phyloP scores from a whole-genome alignment of 176 grass and related monocot species.

The Aegilops tauschii region DNA sequence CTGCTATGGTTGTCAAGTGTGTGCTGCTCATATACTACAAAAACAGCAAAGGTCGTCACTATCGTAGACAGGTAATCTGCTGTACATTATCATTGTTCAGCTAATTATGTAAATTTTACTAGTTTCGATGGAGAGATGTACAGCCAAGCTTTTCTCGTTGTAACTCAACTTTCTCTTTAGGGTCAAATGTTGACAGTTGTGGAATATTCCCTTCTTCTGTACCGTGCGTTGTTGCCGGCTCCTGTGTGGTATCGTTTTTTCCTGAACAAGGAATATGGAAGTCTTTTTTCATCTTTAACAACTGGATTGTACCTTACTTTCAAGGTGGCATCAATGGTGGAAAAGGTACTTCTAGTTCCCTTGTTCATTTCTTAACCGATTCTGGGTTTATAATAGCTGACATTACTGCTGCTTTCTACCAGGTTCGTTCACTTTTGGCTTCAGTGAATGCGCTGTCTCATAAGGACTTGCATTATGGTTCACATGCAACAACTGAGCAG shows the following conservation, averaged over 20 bases:
- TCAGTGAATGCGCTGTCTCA: constrained; percentile 77
- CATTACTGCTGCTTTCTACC: constrained; percentile 10
- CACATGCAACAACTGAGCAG: constrained; percentile 83
- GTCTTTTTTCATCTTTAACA: constrained; percentile 96
- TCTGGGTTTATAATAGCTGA: neutral
- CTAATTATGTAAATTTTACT: neutral
- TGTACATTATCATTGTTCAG: neutral
- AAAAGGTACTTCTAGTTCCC: constrained; percentile 62
- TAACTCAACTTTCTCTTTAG: constrained; percentile 33
- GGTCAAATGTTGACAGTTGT: constrained; percentile 96
- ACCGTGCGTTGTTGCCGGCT: constrained; percentile 84
- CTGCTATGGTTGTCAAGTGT: constrained; percentile 96
- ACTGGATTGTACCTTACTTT: constrained; percentile 98
- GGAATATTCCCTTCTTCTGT: constrained; percentile 92
- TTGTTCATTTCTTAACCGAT: neutral
- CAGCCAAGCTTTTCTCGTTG: neutral
- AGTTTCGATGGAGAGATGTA: neutral
- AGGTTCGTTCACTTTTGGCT: constrained; percentile 91
- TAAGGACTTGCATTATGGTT: constrained; percentile 90
- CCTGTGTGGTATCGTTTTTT: constrained; percentile 99
- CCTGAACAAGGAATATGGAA: constrained; percentile 98
- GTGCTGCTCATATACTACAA: constrained; percentile 92
- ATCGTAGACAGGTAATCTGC: constrained; percentile 81
- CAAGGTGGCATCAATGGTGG: constrained; percentile 96
- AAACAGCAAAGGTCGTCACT: constrained; percentile 86